Evolutionary conservation across 306 rosid species (phyloP), one percentile per base, ranked within the genome.

Genomic region (Quillaja saponaria): DNA sequence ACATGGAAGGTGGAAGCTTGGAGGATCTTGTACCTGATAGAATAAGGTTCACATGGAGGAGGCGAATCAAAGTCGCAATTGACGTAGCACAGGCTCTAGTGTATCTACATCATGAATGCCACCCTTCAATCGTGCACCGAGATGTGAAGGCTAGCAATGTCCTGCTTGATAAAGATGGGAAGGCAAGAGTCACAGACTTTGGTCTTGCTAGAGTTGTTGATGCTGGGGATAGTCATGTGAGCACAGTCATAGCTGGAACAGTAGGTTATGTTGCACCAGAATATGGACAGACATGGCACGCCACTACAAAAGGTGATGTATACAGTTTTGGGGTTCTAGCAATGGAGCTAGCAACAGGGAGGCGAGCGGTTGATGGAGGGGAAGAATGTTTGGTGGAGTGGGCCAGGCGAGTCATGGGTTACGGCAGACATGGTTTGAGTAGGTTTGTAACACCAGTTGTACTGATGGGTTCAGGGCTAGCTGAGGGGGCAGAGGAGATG

Each of bases 201-300:
- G 97, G 97, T 28, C 78, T 94, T 39, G 97, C 99, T 0, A 80
- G 99, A 68, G 68, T 85, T 31, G 96, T 94, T 44, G 94, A 87
- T 61, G 79, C 28, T 3, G 97, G 97, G 39, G 87, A 87, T 58
- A 94, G 90, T 70, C 97, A 94, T 62, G 99, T 94, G 44, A 94
- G 96, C 76, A 94, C 97, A 16, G 80, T 85, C 82, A 90, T 94
- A 54, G 99, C 99, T 0, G 99, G 97, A 45, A 94, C 99, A 6
- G 69, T 94, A 16, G 99, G 99, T 8, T 94, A 94, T 53, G 97
- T 94, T 64, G 99, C 97, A 33, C 96, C 97, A 0, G 97, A 94
- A 68, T 89, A 89, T 69, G 96, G 95, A 20, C 99, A 94, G 47
- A 94, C 96, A 63, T 89, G 96, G 97, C 89, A 82, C 56, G 99